Percentiles rank a stretch among this genome's conserved stretches.
These are phyloP conservation scores for Aspergillus carbonarius DNA, from an alignment of 2,329 filamentous ascomycete species.

Conservation along the genomic window DNA sequence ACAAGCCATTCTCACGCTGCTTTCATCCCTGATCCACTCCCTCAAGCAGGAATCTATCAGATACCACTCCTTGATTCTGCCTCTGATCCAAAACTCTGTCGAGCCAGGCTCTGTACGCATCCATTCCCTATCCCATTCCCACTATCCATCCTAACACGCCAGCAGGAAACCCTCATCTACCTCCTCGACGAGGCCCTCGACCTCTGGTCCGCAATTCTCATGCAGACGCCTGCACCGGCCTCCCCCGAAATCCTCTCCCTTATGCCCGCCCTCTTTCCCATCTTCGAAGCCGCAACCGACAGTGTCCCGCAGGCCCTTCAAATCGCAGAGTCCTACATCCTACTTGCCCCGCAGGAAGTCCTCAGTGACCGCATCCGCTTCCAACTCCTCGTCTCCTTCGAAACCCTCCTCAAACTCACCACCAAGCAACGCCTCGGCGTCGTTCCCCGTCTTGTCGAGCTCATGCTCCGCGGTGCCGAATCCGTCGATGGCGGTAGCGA, in stretches of 20 bases:
- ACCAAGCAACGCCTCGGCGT: conserved; percentile 41
- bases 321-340: conserved; percentile 68
- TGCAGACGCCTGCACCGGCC: conserved; percentile 61
- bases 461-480: conserved; percentile 63
- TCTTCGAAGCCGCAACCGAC: conserved; percentile 66
- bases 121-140: not conserved
- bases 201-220: conserved; percentile 76
- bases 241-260: conserved; percentile 63
- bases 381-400: conserved; percentile 39
- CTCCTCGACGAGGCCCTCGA: conserved; percentile 90
- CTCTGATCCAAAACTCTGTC: conserved; percentile 77
- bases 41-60: conserved; percentile 75
- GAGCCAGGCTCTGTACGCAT: conserved; percentile 66
- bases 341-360: conserved; percentile 57
- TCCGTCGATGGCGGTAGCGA: conserved; percentile 58
- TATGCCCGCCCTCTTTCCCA: conserved; percentile 61
- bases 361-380: conserved; percentile 41
- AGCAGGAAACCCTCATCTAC: conserved; percentile 66
- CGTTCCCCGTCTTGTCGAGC: conserved; percentile 56
- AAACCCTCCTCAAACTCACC: conserved; percentile 40
- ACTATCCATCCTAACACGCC: conserved; percentile 7
- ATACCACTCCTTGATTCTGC: conserved; percentile 78
- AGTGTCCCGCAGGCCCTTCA: conserved; percentile 62
- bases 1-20: conserved; percentile 83
- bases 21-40: conserved; percentile 79